A percentile compares a stretch with the other conserved stretches of the same genome.
Evolutionary conservation across 257 asterid genomes (phyloP).

Genomic region (Fraxinus americana): DNA sequence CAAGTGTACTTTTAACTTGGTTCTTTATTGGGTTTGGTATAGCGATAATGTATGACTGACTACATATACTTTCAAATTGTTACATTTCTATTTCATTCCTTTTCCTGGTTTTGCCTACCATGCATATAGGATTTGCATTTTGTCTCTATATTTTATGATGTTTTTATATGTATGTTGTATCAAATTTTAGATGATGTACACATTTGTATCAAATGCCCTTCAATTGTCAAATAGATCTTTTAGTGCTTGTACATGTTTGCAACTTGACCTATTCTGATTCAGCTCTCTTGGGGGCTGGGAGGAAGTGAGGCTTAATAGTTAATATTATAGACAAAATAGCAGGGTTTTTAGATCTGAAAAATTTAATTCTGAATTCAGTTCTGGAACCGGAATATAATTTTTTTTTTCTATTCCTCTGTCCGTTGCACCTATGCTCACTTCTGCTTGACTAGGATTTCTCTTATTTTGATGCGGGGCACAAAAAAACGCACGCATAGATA

Average conservation of each 20-base stretch:
- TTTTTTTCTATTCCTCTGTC: neutral
- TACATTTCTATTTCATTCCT: neutral
- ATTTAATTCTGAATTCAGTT: neutral
- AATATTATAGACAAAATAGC: neutral
- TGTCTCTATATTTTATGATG: neutral
- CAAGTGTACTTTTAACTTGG: conserved; percentile 36
- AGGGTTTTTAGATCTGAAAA: neutral
- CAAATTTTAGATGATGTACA: neutral
- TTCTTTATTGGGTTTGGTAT: neutral
- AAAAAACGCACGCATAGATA: neutral
- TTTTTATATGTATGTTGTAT: neutral
- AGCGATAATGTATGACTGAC: neutral
- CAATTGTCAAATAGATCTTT: neutral
- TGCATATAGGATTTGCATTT: neutral
- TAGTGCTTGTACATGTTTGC: neutral
- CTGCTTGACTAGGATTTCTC: neutral
- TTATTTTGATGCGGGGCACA: neutral
- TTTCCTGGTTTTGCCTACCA: neutral
- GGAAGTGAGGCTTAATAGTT: neutral
- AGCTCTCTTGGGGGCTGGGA: neutral
- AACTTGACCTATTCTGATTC: conserved; percentile 5
- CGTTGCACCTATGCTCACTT: neutral
- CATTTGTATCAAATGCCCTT: neutral
- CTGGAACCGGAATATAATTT: neutral
- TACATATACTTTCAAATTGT: neutral